Evolutionary conservation across 345 rosid species (phyloP).

Genomic region (Linum trigynum): DNA sequence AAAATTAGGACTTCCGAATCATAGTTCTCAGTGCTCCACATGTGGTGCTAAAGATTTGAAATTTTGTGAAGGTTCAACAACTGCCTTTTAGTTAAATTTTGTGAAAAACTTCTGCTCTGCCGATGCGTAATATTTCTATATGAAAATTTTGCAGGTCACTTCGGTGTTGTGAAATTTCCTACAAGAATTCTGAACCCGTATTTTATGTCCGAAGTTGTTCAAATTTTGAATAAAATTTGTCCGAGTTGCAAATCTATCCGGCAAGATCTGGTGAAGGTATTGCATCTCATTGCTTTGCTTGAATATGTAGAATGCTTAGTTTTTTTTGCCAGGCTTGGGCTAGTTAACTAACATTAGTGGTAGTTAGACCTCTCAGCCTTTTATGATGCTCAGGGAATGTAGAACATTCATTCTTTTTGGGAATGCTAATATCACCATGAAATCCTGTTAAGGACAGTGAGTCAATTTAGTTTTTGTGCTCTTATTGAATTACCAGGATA

Average conservation of each 20-base stretch:
- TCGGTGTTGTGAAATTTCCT: slow-evolving; percentile 55
- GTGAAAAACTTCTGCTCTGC: neutral
- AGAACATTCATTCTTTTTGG: too few species aligned
- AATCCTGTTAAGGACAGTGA: too few species aligned
- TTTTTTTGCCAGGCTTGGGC: neutral
- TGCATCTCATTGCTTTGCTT: slow-evolving; percentile 22
- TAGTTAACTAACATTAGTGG: too few species aligned
- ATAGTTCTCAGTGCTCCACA: slow-evolving; percentile 41
- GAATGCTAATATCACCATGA: too few species aligned
- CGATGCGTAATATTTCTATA: neutral
- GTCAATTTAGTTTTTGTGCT: too few species aligned
- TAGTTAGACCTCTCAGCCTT: too few species aligned
- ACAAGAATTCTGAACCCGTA: slow-evolving; percentile 56
- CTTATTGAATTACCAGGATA: too few species aligned
- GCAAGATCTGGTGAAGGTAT: slow-evolving; percentile 50
- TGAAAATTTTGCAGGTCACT: slow-evolving; percentile 50
- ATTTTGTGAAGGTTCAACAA: slow-evolving; percentile 61
- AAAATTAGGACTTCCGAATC: slow-evolving; percentile 72
- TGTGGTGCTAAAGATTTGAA: slow-evolving; percentile 56
- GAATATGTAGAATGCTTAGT: neutral
- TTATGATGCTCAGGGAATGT: too few species aligned
- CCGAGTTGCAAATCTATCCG: slow-evolving; percentile 77
- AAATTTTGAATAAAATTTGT: slow-evolving; percentile 62
- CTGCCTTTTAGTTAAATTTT: slow-evolving; percentile 2
- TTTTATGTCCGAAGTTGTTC: slow-evolving; percentile 52